These are phyloP conservation scores for Claviceps sp. DNA, from an alignment of 2,329 filamentous ascomycete species.

Conservation along the genomic window DNA sequence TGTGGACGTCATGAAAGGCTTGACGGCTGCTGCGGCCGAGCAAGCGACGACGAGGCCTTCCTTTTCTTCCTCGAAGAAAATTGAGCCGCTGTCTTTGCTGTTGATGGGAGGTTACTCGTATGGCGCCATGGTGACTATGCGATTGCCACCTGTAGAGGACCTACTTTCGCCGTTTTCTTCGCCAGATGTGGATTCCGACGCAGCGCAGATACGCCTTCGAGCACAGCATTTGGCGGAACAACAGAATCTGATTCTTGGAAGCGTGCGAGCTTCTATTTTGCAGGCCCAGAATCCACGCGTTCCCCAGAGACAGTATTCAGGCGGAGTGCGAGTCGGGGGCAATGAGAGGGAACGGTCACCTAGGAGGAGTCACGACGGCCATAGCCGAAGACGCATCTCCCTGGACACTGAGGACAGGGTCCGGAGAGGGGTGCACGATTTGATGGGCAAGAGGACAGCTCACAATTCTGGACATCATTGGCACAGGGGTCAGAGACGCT, in stretches of 20 bases:
- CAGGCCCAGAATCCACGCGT: constrained; percentile 14
- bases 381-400: constrained; percentile 22
- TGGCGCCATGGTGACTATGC: constrained; percentile 67
- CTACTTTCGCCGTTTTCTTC: constrained; percentile 48
- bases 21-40: background rate
- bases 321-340: constrained; percentile 36
- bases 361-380: constrained; percentile 25
- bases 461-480: constrained; percentile 7
- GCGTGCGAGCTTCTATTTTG: constrained; percentile 19
- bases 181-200: constrained; percentile 39
- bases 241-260: constrained; percentile 36
- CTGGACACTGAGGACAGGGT: constrained; percentile 34
- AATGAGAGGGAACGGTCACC: constrained; percentile 27
- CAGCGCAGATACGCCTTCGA: constrained; percentile 55
- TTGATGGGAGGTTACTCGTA: constrained; percentile 81
- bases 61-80: background rate
- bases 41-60: background rate
- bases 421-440: constrained; percentile 32
- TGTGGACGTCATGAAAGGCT: background rate
- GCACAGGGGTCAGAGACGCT: background rate
- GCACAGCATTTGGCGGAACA: constrained; percentile 55
- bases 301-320: constrained; percentile 10
- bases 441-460: constrained; percentile 27
- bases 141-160: constrained; percentile 48
- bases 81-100: constrained; percentile 23